Evolutionary conservation across 1,139 yeast genomes (phyloP), one percentile per base, ranked within the genome.

Genomic region (Tardiomyces depauwii): DNA sequence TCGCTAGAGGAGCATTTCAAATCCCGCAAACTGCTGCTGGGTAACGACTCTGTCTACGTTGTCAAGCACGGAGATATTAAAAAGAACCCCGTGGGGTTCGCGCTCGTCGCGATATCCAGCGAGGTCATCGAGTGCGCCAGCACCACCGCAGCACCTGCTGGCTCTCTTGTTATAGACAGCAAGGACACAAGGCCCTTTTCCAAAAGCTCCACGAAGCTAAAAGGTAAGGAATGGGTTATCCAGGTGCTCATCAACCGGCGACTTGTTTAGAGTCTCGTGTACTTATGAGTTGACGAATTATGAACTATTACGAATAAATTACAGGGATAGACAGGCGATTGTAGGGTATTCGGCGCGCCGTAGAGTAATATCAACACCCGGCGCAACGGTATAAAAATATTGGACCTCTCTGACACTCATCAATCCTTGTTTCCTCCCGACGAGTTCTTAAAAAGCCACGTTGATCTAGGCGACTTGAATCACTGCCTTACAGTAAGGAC

Each of bases 341-440:
- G n/a, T n/a, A n/a, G n/a, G n/a, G n/a, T n/a, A n/a, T n/a, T n/a
- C n/a, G n/a, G n/a, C n/a, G n/a, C n/a, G n/a, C n/a, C n/a, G n/a
- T n/a, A n/a, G n/a, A n/a, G n/a, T n/a, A n/a, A n/a, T n/a, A n/a
- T n/a, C n/a, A n/a, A n/a, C n/a, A n/a, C n/a, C n/a, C n/a, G n/a
- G n/a, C n/a, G n/a, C n/a, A n/a, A n/a, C n/a, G 7, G 36, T 13
- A 30, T 30, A 28, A 2, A 42, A 45, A 68, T 75, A 71, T 76
- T 51, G 70, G 66, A 63, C 67, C 64, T 68, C 72, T 72, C 80
- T 76, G 80, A 76, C 80, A 76, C 80, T 70, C 77, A 60, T 63
- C 70, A 65, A 62, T 74, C 78, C 64, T 57, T 54, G 58, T 53
- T 52, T 46, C 56, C 63, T 73, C 78, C 78, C 68, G 70, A 63